Evolutionary conservation across 441 rosid species (phyloP).

Genomic region (Corymbia citriodora): DNA sequence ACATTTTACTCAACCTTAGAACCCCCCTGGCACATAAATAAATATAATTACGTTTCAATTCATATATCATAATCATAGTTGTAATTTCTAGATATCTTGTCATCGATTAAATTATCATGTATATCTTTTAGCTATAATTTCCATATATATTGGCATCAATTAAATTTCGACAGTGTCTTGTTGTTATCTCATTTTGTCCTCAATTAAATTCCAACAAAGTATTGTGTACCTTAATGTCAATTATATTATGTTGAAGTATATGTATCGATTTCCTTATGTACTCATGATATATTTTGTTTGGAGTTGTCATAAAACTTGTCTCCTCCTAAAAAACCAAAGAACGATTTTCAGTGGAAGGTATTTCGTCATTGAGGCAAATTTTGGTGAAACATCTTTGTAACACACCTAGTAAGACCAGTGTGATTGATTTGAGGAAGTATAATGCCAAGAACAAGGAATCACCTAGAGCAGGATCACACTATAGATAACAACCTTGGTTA

Average conservation of each 20-base stretch:
- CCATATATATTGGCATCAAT: neutral
- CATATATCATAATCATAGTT: neutral
- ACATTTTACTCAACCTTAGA: neutral
- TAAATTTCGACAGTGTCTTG: too few relatives aligned
- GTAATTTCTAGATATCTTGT: too few relatives aligned
- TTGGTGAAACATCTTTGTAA: too few relatives aligned
- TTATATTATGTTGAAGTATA: neutral
- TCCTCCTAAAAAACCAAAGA: neutral
- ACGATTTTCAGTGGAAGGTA: neutral
- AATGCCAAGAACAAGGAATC: neutral
- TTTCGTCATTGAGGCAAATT: too few relatives aligned
- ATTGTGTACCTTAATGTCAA: neutral
- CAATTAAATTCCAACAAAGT: too few relatives aligned
- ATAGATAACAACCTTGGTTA: fast-evolving
- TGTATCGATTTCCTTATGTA: neutral
- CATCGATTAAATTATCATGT: too few relatives aligned
- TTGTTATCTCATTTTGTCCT: neutral
- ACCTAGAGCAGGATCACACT: neutral
- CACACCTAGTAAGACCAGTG: neutral
- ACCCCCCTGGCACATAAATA: neutral
- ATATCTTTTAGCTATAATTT: neutral
- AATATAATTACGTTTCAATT: neutral
- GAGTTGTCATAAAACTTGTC: too few relatives aligned
- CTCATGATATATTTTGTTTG: neutral
- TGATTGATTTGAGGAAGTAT: neutral